Conservation (phyloP, 352 stramenopile species). For the Aphanomyces euteiches region DNA sequence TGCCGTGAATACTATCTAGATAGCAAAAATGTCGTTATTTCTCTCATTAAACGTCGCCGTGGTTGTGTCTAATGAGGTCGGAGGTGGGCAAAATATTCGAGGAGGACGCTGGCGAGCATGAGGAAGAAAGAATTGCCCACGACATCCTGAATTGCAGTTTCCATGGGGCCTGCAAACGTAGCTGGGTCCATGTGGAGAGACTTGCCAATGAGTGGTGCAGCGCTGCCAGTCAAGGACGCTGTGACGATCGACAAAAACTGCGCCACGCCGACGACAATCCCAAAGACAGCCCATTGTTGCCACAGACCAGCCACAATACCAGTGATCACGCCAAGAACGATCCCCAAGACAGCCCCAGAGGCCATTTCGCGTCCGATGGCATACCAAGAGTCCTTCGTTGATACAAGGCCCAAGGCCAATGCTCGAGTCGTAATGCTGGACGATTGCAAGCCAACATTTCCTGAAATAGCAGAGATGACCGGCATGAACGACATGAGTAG, state of each 20-base stretch:
- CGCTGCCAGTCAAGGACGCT: constrained; percentile 12
- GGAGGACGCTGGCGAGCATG: constrained; percentile 6
- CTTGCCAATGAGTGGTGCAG: constrained; percentile 17
- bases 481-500: constrained; percentile 28
- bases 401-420: constrained; percentile 10
- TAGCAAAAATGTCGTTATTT: too few relatives aligned
- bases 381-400: not conserved
- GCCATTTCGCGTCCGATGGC: constrained; percentile 8
- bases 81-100: not conserved
- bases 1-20: too few relatives aligned
- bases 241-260: constrained; percentile 24
- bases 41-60: too few relatives aligned
- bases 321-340: constrained; percentile 7
- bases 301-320: constrained; percentile 17
- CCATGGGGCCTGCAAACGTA: constrained; percentile 21
- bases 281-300: constrained; percentile 26
- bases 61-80: too few relatives aligned
- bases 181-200: constrained; percentile 20
- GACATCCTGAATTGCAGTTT: constrained; percentile 26
- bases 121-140: constrained; percentile 27
- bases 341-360: not conserved
- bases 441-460: constrained; percentile 22
- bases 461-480: constrained; percentile 24
- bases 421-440: constrained; percentile 25
- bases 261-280: constrained; percentile 14